Evolutionary conservation across 805 yeast genomes (phyloP).

Genomic region (Tetrapisispora iriomotensis): DNA sequence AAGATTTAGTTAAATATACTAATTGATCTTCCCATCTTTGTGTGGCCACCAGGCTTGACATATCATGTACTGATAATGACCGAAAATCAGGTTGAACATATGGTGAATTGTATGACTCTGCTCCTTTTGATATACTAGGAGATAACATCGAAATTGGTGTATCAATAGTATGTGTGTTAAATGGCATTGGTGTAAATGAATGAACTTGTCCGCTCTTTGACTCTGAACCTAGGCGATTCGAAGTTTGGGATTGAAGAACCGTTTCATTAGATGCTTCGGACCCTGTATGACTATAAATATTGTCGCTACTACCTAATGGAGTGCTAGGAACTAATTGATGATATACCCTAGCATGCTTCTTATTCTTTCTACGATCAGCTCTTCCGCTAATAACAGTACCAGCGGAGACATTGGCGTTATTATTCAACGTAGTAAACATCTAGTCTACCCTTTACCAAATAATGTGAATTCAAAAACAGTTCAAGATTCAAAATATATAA

Average conservation of each 20-base stretch:
- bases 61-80: slow-evolving; percentile 7
- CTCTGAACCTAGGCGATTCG: background rate
- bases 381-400: slow-evolving; percentile 16
- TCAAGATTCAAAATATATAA: too few relatives aligned
- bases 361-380: slow-evolving; percentile 11
- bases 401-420: slow-evolving; percentile 11
- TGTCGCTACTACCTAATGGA: slow-evolving; percentile 1
- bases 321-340: slow-evolving; percentile 12
- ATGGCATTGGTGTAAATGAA: slow-evolving; percentile 8
- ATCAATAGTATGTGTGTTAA: slow-evolving; percentile 8
- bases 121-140: background rate
- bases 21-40: slow-evolving; percentile 30
- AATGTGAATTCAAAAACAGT: too few relatives aligned
- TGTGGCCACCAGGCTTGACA: slow-evolving; percentile 24
- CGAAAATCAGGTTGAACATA: slow-evolving; percentile 3
- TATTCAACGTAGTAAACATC: slow-evolving; percentile 8
- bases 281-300: too few relatives aligned
- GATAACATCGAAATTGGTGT: slow-evolving; percentile 6
- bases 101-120: slow-evolving; percentile 1
- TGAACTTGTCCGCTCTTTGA: background rate
- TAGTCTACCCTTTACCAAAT: background rate
- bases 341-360: slow-evolving; percentile 26
- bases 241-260: background rate
- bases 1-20: slow-evolving; percentile 35
- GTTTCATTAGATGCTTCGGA: too few relatives aligned